A percentile compares a stretch with the other conserved stretches of the same genome.
Conservation (phyloP, 2,329 filamentous ascomycete genomes). For the Mycogone perniciosa region DNA sequence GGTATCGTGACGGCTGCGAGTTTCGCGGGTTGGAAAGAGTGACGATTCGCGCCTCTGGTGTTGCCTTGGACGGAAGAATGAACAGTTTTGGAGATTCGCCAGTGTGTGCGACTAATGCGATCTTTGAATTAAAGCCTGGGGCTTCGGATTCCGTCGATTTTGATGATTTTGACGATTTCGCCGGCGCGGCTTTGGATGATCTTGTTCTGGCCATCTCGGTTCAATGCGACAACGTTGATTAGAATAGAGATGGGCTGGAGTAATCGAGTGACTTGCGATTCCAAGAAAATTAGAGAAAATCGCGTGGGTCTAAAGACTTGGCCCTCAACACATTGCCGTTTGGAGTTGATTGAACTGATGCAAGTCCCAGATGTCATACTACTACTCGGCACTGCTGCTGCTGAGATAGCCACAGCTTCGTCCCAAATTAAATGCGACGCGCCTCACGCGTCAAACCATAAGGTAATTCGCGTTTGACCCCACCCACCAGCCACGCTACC, state of each 20-base stretch:
- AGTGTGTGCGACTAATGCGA: conserved; percentile 1
- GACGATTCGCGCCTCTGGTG: conserved; percentile 49
- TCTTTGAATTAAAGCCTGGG: not conserved
- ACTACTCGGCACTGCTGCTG: too few relatives aligned
- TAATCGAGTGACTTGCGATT: not conserved
- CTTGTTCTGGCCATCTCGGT: conserved; percentile 44
- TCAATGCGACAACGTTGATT: not conserved
- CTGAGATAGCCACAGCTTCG: too few relatives aligned
- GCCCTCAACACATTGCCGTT: too few relatives aligned
- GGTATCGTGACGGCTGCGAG: conserved; percentile 49
- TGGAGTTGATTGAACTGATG: too few relatives aligned
- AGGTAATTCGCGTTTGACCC: too few relatives aligned
- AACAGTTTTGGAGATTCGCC: conserved; percentile 49
- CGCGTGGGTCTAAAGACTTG: too few relatives aligned
- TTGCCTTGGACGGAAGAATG: conserved; percentile 52
- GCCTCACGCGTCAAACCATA: too few relatives aligned
- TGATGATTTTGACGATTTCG: conserved; percentile 19
- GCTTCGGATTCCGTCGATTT: not conserved
- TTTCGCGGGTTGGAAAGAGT: conserved; percentile 55
- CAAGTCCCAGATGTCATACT: too few relatives aligned
- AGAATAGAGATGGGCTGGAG: not conserved
- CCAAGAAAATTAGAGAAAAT: too few relatives aligned
- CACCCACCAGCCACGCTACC: too few relatives aligned
- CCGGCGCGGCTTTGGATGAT: conserved; percentile 32
- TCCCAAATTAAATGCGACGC: too few relatives aligned